Percentiles rank a stretch among this genome's conserved stretches.
Conservation (phyloP, 352 stramenopile species). For the Phytophthora hybrid region DNA sequence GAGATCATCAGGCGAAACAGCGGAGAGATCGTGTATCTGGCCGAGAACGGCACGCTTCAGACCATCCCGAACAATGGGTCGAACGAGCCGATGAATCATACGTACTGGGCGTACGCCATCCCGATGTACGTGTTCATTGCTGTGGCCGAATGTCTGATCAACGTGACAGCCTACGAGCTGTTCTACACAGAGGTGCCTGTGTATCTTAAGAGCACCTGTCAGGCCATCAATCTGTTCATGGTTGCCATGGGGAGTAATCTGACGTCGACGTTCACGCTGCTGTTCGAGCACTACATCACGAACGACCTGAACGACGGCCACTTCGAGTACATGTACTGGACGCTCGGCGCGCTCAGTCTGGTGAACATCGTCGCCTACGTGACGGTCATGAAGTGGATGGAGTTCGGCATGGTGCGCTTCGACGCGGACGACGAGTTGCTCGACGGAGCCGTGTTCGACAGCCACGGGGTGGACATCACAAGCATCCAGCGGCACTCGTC, state of each 20-base stretch:
- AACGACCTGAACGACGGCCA: too few relatives aligned
- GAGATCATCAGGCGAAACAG: conserved; percentile 75
- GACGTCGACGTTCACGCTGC: conserved; percentile 89
- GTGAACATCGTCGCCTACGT: too few relatives aligned
- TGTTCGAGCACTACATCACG: too few relatives aligned
- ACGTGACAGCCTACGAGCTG: conserved; percentile 89
- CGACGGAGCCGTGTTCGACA: conserved; percentile 65
- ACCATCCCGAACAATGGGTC: conserved; percentile 68
- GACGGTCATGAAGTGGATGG: too few relatives aligned
- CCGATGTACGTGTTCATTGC: conserved; percentile 86
- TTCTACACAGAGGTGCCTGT: conserved; percentile 90
- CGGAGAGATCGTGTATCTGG: conserved; percentile 48
- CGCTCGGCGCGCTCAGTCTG: too few relatives aligned
- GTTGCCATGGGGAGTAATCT: conserved; percentile 89
- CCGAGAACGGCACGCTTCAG: conserved; percentile 28
- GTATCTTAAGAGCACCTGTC: conserved; percentile 89
- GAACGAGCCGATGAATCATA: conserved; percentile 80
- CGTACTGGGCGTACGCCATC: conserved; percentile 83
- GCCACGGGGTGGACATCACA: conserved; percentile 70
- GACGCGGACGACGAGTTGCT: conserved; percentile 76
- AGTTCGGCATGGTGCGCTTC: conserved; percentile 87
- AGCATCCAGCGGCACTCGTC: conserved; percentile 75
- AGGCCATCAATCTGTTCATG: conserved; percentile 91
- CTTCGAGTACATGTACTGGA: too few relatives aligned
- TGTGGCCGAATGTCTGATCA: conserved; percentile 91